Conservation (phyloP, 768 basidiomycete genomes). For the Mrakia gelida region DNA sequence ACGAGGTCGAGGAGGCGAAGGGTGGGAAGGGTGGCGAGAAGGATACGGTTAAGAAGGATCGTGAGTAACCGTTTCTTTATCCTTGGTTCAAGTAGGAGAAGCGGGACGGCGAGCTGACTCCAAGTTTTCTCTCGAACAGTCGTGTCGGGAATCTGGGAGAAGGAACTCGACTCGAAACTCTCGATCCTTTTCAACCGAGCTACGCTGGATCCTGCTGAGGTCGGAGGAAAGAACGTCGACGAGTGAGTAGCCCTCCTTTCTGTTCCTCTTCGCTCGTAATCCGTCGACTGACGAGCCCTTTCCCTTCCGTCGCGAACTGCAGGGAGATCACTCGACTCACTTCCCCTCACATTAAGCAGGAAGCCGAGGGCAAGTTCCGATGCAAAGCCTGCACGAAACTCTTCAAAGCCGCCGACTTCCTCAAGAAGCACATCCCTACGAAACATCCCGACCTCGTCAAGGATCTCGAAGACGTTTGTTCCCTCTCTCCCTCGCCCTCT, state of each 20-base stretch:
- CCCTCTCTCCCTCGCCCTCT: neutral
- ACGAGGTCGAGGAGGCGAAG: neutral
- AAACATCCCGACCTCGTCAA: constrained; percentile 80
- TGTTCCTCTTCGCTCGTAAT: constrained; percentile 11
- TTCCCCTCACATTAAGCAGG: constrained; percentile 80
- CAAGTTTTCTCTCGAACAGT: neutral
- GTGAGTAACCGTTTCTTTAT: neutral
- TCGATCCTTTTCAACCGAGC: constrained; percentile 66
- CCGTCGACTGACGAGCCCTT: constrained; percentile 25
- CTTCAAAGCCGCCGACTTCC: constrained; percentile 94
- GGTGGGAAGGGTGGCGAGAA: constrained; percentile 31
- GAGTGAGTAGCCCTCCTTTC: constrained; percentile 56
- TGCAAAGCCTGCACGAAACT: constrained; percentile 92
- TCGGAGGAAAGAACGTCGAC: constrained; percentile 83
- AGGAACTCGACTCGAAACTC: constrained; percentile 81
- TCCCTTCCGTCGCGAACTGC: constrained; percentile 21
- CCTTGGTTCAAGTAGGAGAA: neutral
- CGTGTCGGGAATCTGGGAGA: constrained; percentile 56
- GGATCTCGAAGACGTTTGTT: constrained; percentile 72
- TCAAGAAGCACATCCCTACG: constrained; percentile 94
- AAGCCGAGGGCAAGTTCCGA: constrained; percentile 93
- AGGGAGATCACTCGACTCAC: constrained; percentile 78
- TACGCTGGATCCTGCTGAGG: constrained; percentile 76
- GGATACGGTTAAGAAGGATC: constrained; percentile 7
- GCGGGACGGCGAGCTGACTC: neutral